Evolutionary conservation across 257 asterid genomes (phyloP).

Genomic region (Sherardia arvensis): DNA sequence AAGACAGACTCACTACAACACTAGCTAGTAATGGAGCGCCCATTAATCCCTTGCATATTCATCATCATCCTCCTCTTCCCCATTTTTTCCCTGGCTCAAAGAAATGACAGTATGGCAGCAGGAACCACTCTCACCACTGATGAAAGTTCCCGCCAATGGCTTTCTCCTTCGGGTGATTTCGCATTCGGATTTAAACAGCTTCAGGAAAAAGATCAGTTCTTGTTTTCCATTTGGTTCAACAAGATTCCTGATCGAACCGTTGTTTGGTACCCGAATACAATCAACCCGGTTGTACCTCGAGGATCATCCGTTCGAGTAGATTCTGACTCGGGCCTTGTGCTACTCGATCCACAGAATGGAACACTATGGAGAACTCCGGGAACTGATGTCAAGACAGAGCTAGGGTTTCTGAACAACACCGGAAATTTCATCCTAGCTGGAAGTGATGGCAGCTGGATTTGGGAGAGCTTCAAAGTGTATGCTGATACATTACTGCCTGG

Average conservation of each 20-base stretch:
- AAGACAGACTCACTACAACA: neutral
- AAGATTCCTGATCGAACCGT: constrained; percentile 32
- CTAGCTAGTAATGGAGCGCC: neutral
- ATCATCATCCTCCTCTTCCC: constrained; percentile 18
- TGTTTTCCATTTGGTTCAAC: constrained; percentile 54
- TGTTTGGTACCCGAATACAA: constrained; percentile 35
- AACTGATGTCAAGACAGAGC: constrained; percentile 5
- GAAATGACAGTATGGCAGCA: constrained; percentile 11
- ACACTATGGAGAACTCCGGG: constrained; percentile 18
- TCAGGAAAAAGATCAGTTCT: constrained; percentile 17
- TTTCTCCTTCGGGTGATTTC: constrained; percentile 44
- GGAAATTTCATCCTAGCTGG: constrained; percentile 39
- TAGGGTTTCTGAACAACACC: constrained; percentile 38
- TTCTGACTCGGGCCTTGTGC: constrained; percentile 22
- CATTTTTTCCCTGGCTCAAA: constrained; percentile 22
- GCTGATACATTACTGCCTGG: constrained; percentile 30
- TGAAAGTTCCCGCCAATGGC: constrained; percentile 33
- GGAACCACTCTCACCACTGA: constrained; percentile 33
- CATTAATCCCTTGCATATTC: constrained; percentile 1
- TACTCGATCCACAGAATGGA: constrained; percentile 27
- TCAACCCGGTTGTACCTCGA: constrained; percentile 8
- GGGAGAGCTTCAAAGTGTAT: constrained; percentile 44
- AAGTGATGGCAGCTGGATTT: constrained; percentile 16
- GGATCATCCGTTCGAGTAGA: neutral
- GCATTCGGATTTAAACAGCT: constrained; percentile 51